phyloP scores from a whole-genome alignment of 148 eudicot genomes.

The Nepenthes mirabilis region DNA sequence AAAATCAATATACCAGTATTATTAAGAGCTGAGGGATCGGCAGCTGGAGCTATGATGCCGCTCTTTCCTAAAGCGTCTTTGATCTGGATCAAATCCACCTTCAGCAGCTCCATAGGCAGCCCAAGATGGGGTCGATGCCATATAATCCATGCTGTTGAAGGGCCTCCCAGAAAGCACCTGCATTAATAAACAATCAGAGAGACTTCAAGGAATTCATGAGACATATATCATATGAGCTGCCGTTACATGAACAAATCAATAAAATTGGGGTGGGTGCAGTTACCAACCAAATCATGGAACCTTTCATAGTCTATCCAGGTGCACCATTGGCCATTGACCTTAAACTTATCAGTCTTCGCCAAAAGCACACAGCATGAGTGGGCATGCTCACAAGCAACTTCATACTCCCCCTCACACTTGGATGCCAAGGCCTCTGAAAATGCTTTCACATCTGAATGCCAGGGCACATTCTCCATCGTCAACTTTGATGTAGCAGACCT shows the following conservation, averaged over 20 bases:
- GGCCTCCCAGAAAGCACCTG: constrained; percentile 87
- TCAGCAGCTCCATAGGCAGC: constrained; percentile 93
- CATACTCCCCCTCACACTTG: constrained; percentile 78
- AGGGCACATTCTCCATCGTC: constrained; percentile 99
- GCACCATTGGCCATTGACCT: constrained; percentile 81
- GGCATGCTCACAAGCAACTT: constrained; percentile 97
- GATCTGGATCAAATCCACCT: constrained; percentile 92
- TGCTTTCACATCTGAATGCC: constrained; percentile 95
- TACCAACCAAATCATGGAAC: constrained; percentile 87
- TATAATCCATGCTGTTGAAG: constrained; percentile 69
- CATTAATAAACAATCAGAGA: constrained; percentile 2
- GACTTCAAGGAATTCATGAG: neutral
- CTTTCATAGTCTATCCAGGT: constrained; percentile 98
- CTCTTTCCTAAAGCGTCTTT: constrained; percentile 67
- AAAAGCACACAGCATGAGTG: constrained; percentile 96
- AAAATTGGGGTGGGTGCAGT: neutral
- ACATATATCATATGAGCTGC: neutral
- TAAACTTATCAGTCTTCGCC: constrained; percentile 75
- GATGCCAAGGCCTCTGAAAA: constrained; percentile 83
- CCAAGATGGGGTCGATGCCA: constrained; percentile 87
- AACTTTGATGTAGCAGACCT: constrained; percentile 94
- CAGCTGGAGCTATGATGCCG: constrained; percentile 53
- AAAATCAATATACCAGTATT: too few species aligned
- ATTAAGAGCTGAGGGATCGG: too few species aligned
- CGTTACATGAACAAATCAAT: neutral